A percentile compares a stretch with the other conserved stretches of the same genome.
These are phyloP conservation scores for Pichia sp. DNA, from an alignment of 1,139 yeast species.

Conservation along the genomic window DNA sequence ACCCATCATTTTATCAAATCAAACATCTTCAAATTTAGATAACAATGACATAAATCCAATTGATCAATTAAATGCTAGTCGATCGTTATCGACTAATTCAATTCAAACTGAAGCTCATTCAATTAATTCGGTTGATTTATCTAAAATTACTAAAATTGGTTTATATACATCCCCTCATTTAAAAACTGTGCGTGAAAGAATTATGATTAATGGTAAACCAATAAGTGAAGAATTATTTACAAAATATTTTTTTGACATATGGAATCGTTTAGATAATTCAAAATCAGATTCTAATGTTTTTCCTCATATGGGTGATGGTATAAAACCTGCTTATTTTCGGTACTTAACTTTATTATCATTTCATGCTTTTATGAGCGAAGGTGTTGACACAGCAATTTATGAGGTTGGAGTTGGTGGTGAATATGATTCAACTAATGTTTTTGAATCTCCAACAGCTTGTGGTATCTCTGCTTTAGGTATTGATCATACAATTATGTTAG, in stretches of 20 bases:
- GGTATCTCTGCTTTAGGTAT: slow-evolving; percentile 86
- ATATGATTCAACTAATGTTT: slow-evolving; percentile 87
- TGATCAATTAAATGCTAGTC: slow-evolving; percentile 1
- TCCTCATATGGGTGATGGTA: slow-evolving; percentile 66
- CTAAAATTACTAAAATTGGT: slow-evolving; percentile 57
- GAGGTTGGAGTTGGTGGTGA: slow-evolving; percentile 99
- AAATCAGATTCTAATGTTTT: slow-evolving; percentile 49
- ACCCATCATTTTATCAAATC: slow-evolving; percentile 12
- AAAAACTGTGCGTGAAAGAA: slow-evolving; percentile 87
- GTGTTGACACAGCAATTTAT: slow-evolving; percentile 85
- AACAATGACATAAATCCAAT: neutral
- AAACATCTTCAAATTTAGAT: neutral
- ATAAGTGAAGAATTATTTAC: slow-evolving; percentile 75
- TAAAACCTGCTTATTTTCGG: slow-evolving; percentile 91
- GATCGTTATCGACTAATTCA: slow-evolving; percentile 7
- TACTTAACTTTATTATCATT: slow-evolving; percentile 83
- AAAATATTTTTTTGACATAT: slow-evolving; percentile 85
- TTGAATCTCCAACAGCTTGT: slow-evolving; percentile 72
- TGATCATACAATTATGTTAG: slow-evolving; percentile 87
- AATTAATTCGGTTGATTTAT: slow-evolving; percentile 9
- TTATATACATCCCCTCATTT: slow-evolving; percentile 93
- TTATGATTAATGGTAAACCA: slow-evolving; percentile 82
- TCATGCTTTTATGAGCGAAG: slow-evolving; percentile 82
- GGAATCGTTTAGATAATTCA: slow-evolving; percentile 61
- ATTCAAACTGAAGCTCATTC: slow-evolving; percentile 7